These are phyloP conservation scores for Hypholoma fasciculare DNA, from an alignment of 768 basidiomycete genomes.

Conservation along the genomic window DNA sequence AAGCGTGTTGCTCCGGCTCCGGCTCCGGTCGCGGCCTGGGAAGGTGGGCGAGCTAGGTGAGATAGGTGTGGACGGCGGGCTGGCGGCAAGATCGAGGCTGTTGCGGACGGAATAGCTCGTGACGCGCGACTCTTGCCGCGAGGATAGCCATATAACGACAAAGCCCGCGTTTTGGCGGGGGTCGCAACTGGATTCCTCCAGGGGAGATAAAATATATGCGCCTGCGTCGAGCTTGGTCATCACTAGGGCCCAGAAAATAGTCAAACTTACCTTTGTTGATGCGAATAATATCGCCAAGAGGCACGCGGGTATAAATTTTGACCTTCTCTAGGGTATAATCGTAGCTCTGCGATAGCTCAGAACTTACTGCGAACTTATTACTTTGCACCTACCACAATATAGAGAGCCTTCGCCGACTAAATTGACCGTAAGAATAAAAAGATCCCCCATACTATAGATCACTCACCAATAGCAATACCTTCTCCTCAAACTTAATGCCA, in stretches of 20 bases:
- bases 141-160: conserved; percentile 73
- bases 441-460: neutral
- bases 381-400: conserved; percentile 65
- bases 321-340: conserved; percentile 94
- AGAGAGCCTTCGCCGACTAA: conserved; percentile 57
- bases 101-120: conserved; percentile 89
- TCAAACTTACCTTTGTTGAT: conserved; percentile 72
- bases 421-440: neutral
- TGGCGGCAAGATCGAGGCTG: conserved; percentile 36
- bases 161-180: conserved; percentile 89
- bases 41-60: conserved; percentile 20
- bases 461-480: conserved; percentile 84
- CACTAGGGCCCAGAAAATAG: conserved; percentile 2
- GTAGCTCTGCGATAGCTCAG: conserved; percentile 60
- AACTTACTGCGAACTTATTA: neutral
- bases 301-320: conserved; percentile 85
- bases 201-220: conserved; percentile 91
- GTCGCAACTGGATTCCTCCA: conserved; percentile 91
- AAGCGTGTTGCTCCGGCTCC: conserved; percentile 21
- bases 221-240: conserved; percentile 43
- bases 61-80: conserved; percentile 14
- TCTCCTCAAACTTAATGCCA: conserved; percentile 90
- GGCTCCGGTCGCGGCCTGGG: conserved; percentile 6
- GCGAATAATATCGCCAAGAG: conserved; percentile 73
- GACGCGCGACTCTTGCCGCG: conserved; percentile 71